Percentiles rank a stretch among this genome's conserved stretches.
Conservation (phyloP, 495 filamentous ascomycete species). For the Oidiodendron maius region DNA sequence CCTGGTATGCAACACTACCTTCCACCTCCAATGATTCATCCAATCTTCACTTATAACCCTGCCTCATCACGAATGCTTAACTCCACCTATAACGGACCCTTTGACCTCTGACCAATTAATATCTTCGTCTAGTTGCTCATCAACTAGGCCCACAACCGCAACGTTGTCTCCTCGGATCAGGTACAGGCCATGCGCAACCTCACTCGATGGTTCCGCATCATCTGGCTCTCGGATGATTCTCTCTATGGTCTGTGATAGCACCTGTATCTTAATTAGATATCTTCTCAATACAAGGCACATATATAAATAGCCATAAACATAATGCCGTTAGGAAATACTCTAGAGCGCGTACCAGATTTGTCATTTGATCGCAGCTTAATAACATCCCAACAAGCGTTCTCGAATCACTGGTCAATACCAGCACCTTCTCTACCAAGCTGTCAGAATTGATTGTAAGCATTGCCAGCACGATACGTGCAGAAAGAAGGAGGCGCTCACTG, state of each 20-base stretch:
- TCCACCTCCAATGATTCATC: background rate
- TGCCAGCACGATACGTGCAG: conserved; percentile 5
- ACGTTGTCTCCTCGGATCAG: conserved; percentile 93
- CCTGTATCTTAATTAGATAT: conserved; percentile 28
- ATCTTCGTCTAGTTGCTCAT: conserved; percentile 77
- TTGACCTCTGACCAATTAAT: conserved; percentile 91
- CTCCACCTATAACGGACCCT: conserved; percentile 64
- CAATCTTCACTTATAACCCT: background rate
- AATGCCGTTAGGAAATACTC: no score
- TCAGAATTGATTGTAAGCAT: conserved; percentile 30
- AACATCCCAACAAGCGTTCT: conserved; percentile 81
- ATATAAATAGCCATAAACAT: no score
- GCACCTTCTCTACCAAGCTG: conserved; percentile 67
- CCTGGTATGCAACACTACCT: conserved; percentile 18
- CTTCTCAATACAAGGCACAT: no score
- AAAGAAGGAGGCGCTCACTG: conserved; percentile 14
- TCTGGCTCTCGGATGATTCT: conserved; percentile 81
- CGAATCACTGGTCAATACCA: conserved; percentile 88
- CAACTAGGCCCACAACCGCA: conserved; percentile 80
- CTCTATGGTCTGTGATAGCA: conserved; percentile 78
- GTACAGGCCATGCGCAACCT: conserved; percentile 83
- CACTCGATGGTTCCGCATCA: conserved; percentile 71
- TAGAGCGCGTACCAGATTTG: conserved; percentile 76
- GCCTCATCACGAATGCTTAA: conserved; percentile 23
- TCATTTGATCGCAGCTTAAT: conserved; percentile 82